These are phyloP conservation scores for Beauveria medogensis DNA, from an alignment of 2,329 filamentous ascomycete species.

Conservation along the genomic window DNA sequence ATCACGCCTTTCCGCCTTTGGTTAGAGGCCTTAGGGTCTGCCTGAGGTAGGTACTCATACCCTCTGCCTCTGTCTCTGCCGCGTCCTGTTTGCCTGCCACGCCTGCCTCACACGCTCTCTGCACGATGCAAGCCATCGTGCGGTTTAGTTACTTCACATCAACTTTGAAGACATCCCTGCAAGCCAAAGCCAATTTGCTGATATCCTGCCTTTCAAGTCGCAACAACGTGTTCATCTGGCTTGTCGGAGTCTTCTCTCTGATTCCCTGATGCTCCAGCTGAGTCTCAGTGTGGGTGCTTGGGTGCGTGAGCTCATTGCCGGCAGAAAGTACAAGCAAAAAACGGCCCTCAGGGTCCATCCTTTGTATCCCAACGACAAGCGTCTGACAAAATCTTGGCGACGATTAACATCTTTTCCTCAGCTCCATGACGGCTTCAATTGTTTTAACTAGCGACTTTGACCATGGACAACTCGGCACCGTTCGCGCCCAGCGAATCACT, in stretches of 20 bases:
- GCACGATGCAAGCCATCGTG: slow-evolving; percentile 1
- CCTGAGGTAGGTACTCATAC: neutral
- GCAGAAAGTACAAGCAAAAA: neutral
- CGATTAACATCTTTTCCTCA: neutral
- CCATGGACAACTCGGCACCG: neutral
- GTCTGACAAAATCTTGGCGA: neutral
- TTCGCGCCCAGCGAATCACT: neutral
- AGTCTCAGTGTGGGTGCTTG: neutral
- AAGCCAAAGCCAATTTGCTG: too few relatives aligned
- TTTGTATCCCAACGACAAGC: neutral
- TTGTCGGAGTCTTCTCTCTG: too few relatives aligned
- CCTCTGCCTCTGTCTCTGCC: neutral
- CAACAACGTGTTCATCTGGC: too few relatives aligned
- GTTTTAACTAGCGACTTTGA: neutral
- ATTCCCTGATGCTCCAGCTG: neutral
- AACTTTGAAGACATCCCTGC: too few relatives aligned
- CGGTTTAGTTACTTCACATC: neutral
- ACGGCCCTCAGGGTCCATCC: neutral
- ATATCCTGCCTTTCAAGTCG: too few relatives aligned
- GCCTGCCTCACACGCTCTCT: neutral
- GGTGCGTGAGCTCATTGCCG: neutral
- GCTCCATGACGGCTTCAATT: neutral
- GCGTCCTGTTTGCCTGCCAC: neutral
- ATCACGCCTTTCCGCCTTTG: neutral
- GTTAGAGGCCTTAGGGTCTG: neutral